phyloP scores from a whole-genome alignment of 169 alveolate genomes.

The Plasmodium berghei region DNA sequence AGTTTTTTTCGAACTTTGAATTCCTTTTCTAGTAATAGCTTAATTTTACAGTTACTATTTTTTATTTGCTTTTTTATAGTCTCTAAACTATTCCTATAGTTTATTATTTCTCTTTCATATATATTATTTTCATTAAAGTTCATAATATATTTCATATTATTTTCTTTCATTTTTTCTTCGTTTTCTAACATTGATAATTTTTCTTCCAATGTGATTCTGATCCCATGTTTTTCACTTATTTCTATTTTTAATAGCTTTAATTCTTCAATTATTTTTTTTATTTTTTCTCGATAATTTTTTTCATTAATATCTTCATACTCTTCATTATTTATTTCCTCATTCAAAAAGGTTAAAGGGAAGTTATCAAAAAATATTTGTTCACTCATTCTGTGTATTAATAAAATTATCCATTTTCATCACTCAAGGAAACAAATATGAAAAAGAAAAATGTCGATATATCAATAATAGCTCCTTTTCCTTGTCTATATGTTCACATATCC shows the following conservation, averaged over 20 bases:
- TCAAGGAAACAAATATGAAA: no score
- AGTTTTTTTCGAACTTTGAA: constrained; percentile 64
- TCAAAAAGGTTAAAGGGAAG: constrained; percentile 65
- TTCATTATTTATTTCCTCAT: constrained; percentile 18
- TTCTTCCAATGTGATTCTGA: constrained; percentile 50
- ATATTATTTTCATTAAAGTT: constrained; percentile 41
- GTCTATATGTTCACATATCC: no score
- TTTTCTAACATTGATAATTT: constrained; percentile 55
- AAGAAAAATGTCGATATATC: no score
- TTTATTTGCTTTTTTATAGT: constrained; percentile 52
- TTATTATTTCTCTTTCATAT: constrained; percentile 39
- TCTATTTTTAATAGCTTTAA: constrained; percentile 38
- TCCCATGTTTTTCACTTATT: constrained; percentile 53
- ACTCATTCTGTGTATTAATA: neutral
- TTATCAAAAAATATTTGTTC: constrained; percentile 67
- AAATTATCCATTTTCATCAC: no score
- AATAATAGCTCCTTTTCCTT: no score
- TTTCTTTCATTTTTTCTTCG: constrained; percentile 49
- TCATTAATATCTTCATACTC: constrained; percentile 41
- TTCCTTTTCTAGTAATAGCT: constrained; percentile 56
- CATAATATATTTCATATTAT: constrained; percentile 52
- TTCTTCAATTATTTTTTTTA: constrained; percentile 28
- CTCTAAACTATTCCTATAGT: constrained; percentile 17
- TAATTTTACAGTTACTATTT: constrained; percentile 62
- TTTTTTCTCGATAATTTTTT: constrained; percentile 36